Conservation (phyloP, 2,329 filamentous ascomycete species). For the Beauveria medogensis region DNA sequence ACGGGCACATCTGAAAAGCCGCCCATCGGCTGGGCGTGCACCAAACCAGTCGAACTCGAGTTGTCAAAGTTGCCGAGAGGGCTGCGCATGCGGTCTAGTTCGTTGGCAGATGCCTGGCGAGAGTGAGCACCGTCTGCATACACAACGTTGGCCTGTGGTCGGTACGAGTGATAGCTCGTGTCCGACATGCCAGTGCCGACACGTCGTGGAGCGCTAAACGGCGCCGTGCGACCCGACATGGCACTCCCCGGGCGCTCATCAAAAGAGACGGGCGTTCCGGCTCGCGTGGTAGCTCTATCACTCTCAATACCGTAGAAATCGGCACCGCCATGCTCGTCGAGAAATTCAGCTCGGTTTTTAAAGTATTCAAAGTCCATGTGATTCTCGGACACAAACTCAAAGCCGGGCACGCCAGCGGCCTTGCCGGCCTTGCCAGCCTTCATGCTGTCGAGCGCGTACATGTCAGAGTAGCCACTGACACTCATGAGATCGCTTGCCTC, state of each 20-base stretch:
- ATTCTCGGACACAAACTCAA: slow-evolving; percentile 81
- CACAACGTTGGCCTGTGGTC: slow-evolving; percentile 10
- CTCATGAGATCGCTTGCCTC: slow-evolving; percentile 48
- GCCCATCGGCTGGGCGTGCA: slow-evolving; percentile 38
- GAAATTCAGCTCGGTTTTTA: slow-evolving; percentile 84
- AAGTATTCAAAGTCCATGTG: slow-evolving; percentile 87
- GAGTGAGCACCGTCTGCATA: not conserved
- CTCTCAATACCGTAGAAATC: slow-evolving; percentile 54
- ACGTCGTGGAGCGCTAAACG: slow-evolving; percentile 21
- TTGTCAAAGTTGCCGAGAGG: slow-evolving; percentile 45
- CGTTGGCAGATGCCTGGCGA: slow-evolving; percentile 8
- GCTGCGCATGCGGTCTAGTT: slow-evolving; percentile 30
- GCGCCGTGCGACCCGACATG: slow-evolving; percentile 22
- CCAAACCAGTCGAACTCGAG: slow-evolving; percentile 44
- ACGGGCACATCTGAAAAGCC: slow-evolving; percentile 14
- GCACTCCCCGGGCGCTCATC: slow-evolving; percentile 46
- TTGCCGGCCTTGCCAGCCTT: slow-evolving; percentile 42
- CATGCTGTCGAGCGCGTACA: slow-evolving; percentile 77
- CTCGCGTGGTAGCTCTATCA: slow-evolving; percentile 36
- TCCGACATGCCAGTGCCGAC: slow-evolving; percentile 16
- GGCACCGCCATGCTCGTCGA: slow-evolving; percentile 76
- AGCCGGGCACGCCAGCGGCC: slow-evolving; percentile 52
- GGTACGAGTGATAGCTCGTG: slow-evolving; percentile 23
- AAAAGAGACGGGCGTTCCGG: slow-evolving; percentile 52
- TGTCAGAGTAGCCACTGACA: slow-evolving; percentile 71